phyloP scores from a whole-genome alignment of 495 filamentous ascomycete species.

The Parachaetomium inaequale region DNA sequence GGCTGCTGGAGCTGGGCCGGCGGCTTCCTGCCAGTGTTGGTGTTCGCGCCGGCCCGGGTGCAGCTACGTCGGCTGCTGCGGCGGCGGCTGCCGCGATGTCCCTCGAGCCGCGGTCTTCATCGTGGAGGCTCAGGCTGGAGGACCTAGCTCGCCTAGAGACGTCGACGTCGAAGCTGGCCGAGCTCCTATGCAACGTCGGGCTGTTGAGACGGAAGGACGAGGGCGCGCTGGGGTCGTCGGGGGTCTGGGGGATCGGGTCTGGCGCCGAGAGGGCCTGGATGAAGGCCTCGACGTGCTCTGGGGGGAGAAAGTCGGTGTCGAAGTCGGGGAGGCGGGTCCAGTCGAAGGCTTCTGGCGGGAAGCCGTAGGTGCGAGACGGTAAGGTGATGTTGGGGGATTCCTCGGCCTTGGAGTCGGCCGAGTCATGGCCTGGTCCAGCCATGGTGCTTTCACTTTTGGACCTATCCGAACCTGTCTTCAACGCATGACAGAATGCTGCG shows the following conservation, averaged over 20 bases:
- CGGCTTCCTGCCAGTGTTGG: neutral
- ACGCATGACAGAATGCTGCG: neutral
- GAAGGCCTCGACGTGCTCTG: constrained; percentile 56
- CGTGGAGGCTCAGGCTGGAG: constrained; percentile 4
- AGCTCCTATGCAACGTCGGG: constrained; percentile 23
- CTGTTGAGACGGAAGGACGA: constrained; percentile 27
- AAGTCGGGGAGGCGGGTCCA: constrained; percentile 56
- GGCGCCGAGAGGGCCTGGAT: constrained; percentile 54
- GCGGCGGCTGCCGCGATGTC: constrained; percentile 22
- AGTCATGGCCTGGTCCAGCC: constrained; percentile 23
- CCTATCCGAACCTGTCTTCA: neutral
- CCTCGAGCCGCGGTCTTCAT: constrained; percentile 19
- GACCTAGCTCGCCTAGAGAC: constrained; percentile 18
- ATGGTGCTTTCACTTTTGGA: constrained; percentile 18
- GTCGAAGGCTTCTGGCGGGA: constrained; percentile 48
- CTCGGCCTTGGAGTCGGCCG: neutral
- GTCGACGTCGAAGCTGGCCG: constrained; percentile 22
- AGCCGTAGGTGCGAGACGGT: constrained; percentile 41
- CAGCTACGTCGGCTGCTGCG: constrained; percentile 17
- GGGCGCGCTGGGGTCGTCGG: constrained; percentile 34
- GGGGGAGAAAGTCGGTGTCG: constrained; percentile 61
- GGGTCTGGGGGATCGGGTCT: constrained; percentile 38
- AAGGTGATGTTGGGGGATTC: constrained; percentile 23
- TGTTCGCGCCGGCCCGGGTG: neutral
- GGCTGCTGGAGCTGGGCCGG: constrained; percentile 24